Percentiles rank a stretch among this genome's conserved stretches.
Evolutionary conservation across 192 early-diverging fungal genomes (phyloP).

Genomic region (Linnemannia zychae): DNA sequence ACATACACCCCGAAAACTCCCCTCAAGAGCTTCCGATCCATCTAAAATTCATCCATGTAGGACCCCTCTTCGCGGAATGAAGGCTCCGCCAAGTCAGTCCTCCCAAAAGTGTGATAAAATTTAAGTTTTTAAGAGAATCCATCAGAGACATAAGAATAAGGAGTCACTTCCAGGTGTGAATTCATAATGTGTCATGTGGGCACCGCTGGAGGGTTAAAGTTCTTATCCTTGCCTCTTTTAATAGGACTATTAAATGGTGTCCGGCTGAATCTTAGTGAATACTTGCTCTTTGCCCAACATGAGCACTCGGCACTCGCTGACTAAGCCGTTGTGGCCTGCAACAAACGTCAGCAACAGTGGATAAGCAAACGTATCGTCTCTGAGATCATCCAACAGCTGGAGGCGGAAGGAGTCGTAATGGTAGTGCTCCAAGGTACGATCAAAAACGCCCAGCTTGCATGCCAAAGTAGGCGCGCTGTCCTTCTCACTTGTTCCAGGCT

Average conservation of each 20-base stretch:
- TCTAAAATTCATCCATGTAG: no score
- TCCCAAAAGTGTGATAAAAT: no score
- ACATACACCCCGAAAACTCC: no score
- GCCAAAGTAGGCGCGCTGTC: slow-evolving; percentile 15
- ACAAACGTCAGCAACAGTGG: slow-evolving; percentile 26
- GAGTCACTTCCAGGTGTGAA: no score
- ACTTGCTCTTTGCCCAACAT: slow-evolving; percentile 12
- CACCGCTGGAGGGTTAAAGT: no score
- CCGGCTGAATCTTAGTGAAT: slow-evolving; percentile 21
- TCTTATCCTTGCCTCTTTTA: background rate
- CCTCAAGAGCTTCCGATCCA: no score
- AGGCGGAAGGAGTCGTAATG: slow-evolving; percentile 32
- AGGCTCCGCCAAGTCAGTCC: no score
- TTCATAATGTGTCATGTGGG: no score
- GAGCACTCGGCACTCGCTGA: slow-evolving; percentile 17
- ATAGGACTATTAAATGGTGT: slow-evolving; percentile 23
- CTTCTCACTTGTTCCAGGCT: slow-evolving; percentile 10
- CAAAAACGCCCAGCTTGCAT: slow-evolving; percentile 15
- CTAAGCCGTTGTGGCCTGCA: slow-evolving; percentile 21
- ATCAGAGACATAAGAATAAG: no score
- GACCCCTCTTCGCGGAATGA: no score
- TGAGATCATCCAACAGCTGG: slow-evolving; percentile 15
- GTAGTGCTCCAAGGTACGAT: slow-evolving; percentile 23
- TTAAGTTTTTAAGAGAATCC: no score
- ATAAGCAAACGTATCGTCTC: slow-evolving; percentile 11